Evolutionary conservation across 306 rosid species (phyloP).

Genomic region (Cyamopsis tetragonoloba): DNA sequence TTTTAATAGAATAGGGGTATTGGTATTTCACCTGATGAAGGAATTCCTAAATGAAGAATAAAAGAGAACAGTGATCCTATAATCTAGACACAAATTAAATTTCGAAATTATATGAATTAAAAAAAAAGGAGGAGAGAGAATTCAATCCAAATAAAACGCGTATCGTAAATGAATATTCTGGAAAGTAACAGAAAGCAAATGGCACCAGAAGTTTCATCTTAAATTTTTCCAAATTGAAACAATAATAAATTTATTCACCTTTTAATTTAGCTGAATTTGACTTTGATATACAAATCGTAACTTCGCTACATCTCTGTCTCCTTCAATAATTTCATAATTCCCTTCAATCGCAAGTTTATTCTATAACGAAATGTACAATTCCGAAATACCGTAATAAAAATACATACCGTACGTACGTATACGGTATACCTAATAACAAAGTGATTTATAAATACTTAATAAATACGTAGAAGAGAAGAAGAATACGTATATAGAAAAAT

Average conservation of each 20-base stretch:
- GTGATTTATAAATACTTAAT: neutral
- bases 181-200: slow-evolving; percentile 25
- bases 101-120: neutral
- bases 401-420: too few species aligned
- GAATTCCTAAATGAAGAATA: neutral
- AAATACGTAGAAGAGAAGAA: neutral
- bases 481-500: neutral
- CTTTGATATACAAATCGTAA: slow-evolving; percentile 30
- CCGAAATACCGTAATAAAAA: slow-evolving; percentile 19
- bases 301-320: slow-evolving; percentile 38
- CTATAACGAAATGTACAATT: slow-evolving; percentile 58
- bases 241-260: neutral
- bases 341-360: slow-evolving; percentile 32
- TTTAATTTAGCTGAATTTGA: neutral
- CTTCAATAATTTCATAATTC: neutral
- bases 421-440: neutral
- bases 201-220: slow-evolving; percentile 24
- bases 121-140: neutral
- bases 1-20: neutral
- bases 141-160: neutral
- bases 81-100: neutral
- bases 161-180: slow-evolving; percentile 8
- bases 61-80: slow-evolving; percentile 27
- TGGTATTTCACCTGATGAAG: neutral
- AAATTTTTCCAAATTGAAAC: slow-evolving; percentile 14